phyloP scores from a whole-genome alignment of 2,329 filamentous ascomycete genomes.

The Plenodomus biglobosus region DNA sequence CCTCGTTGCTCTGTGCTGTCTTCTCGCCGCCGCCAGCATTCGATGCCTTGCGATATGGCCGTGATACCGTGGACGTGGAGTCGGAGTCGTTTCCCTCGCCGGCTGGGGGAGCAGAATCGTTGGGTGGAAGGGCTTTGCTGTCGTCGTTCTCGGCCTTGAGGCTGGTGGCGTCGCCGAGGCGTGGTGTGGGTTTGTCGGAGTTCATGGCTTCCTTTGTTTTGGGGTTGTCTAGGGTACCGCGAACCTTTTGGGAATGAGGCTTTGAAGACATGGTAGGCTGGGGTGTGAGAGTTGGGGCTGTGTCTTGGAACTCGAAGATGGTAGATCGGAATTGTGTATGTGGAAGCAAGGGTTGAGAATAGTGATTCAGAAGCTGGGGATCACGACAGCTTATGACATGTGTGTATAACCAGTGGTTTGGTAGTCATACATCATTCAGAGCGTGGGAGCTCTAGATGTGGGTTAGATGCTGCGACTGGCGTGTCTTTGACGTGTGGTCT shows the following conservation, averaged over 20 bases:
- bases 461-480: constrained; percentile 4
- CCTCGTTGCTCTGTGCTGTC: constrained; percentile 5
- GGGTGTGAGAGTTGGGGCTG: not conserved
- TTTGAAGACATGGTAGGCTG: constrained; percentile 6
- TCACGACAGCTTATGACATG: constrained; percentile 1
- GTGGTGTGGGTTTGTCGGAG: constrained; percentile 13
- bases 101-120: constrained; percentile 14
- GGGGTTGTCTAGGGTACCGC: constrained; percentile 35
- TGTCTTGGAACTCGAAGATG: not conserved
- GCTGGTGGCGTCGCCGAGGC: constrained; percentile 30
- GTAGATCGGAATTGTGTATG: not conserved
- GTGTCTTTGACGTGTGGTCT: constrained; percentile 17
- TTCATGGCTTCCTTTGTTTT: constrained; percentile 27
- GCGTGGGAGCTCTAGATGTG: constrained; percentile 2
- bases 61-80: constrained; percentile 8
- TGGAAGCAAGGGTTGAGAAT: not conserved
- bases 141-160: constrained; percentile 21
- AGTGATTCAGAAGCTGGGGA: not conserved
- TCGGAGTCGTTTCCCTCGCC: constrained; percentile 10
- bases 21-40: constrained; percentile 5
- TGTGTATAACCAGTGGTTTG: constrained; percentile 2
- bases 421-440: constrained; percentile 11
- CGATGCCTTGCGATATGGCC: constrained; percentile 8
- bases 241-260: constrained; percentile 34
- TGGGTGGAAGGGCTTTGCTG: constrained; percentile 13